Evolutionary conservation across 257 asterid genomes (phyloP).

Genomic region (Solanum verrucosum): DNA sequence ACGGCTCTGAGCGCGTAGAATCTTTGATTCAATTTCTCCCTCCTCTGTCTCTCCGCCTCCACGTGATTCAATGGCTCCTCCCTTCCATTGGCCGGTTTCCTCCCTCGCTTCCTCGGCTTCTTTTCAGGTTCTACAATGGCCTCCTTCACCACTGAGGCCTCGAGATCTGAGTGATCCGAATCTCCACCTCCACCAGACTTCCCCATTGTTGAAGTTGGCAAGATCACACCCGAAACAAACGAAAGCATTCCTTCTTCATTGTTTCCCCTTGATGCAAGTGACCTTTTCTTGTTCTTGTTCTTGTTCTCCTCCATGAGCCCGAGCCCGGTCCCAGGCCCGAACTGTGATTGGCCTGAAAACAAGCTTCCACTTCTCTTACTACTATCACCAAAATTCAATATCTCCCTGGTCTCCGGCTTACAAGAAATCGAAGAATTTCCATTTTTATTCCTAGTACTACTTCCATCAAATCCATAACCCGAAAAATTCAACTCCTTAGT

Average conservation of each 20-base stretch:
- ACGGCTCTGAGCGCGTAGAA: slow-evolving; percentile 81
- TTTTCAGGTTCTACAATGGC: slow-evolving; percentile 59
- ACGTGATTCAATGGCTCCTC: slow-evolving; percentile 90
- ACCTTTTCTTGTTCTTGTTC: slow-evolving; percentile 37
- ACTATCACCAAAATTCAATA: slow-evolving; percentile 47
- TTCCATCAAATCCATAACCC: slow-evolving; percentile 33
- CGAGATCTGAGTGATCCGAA: slow-evolving; percentile 80
- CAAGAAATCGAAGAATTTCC: slow-evolving; percentile 3
- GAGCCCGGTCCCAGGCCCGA: neutral
- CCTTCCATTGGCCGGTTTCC: slow-evolving; percentile 85
- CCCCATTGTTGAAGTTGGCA: slow-evolving; percentile 37
- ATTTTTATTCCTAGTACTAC: slow-evolving; percentile 15
- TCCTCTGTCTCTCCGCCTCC: slow-evolving; percentile 90
- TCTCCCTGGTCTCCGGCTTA: slow-evolving; percentile 54
- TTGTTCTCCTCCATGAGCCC: slow-evolving; percentile 9
- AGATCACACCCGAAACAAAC: slow-evolving; percentile 51
- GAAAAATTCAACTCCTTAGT: slow-evolving; percentile 44
- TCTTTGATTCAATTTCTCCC: slow-evolving; percentile 80
- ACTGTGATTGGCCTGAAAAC: slow-evolving; percentile 24
- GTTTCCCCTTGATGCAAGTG: slow-evolving; percentile 44
- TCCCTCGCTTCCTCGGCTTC: slow-evolving; percentile 64
- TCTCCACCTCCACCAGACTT: slow-evolving; percentile 34
- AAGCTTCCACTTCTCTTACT: slow-evolving; percentile 24
- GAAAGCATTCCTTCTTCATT: slow-evolving; percentile 75
- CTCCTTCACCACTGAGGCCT: slow-evolving; percentile 68